A percentile compares a stretch with the other conserved stretches of the same genome.
phyloP scores from a whole-genome alignment of 2,329 filamentous ascomycete species.

The Bipolaris zeicola region DNA sequence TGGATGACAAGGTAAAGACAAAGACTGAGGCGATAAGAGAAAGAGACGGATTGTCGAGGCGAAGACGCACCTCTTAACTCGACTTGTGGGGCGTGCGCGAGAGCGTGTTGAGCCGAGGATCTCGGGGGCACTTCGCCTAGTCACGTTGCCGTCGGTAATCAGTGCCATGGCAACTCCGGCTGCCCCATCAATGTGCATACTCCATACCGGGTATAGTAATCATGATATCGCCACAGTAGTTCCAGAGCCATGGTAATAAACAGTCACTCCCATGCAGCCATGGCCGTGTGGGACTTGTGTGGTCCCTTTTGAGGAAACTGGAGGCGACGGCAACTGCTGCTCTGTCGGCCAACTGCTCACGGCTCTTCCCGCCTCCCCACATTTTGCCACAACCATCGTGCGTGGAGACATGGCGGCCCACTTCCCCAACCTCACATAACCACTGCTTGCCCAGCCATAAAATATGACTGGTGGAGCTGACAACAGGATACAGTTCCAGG shows the following conservation, averaged over 20 bases:
- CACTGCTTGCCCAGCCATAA: neutral
- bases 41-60: constrained; percentile 20
- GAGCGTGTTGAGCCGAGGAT: constrained; percentile 15
- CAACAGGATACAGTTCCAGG: neutral
- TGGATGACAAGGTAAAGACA: neutral
- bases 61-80: constrained; percentile 21
- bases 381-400: constrained; percentile 2
- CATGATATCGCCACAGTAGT: too few species aligned
- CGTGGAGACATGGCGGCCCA: neutral
- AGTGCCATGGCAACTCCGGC: constrained; percentile 1
- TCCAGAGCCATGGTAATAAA: too few species aligned
- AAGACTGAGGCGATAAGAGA: constrained; percentile 3
- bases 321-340: neutral
- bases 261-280: too few species aligned
- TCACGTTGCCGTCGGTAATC: constrained; percentile 17
- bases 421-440: constrained; percentile 5
- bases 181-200: neutral
- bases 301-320: neutral
- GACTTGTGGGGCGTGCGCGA: constrained; percentile 20
- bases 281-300: neutral
- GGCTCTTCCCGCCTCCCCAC: constrained; percentile 4
- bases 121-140: constrained; percentile 14
- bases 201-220: neutral
- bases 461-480: too few species aligned
- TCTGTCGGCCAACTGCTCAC: neutral